These are phyloP conservation scores for Nitzschia sp. DNA, from an alignment of 108 stramenopile genomes.

Conservation along the genomic window DNA sequence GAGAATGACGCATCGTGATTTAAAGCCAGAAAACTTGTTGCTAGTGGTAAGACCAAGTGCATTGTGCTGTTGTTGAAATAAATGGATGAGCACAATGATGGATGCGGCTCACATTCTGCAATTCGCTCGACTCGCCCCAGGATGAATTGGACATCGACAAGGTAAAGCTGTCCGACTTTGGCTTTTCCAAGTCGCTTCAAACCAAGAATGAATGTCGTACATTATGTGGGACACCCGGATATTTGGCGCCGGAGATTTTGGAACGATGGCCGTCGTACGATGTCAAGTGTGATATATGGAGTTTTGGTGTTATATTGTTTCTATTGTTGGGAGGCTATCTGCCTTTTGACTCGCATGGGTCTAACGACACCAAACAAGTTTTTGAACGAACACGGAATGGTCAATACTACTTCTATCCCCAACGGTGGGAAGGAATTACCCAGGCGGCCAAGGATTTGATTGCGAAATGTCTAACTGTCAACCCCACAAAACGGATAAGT, in stretches of 20 bases:
- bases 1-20: slow-evolving; percentile 88
- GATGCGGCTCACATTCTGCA: no score
- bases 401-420: slow-evolving; percentile 36
- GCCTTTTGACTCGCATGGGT: slow-evolving; percentile 75
- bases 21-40: slow-evolving; percentile 88
- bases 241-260: slow-evolving; percentile 66
- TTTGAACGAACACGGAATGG: slow-evolving; percentile 36
- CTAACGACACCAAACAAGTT: slow-evolving; percentile 41
- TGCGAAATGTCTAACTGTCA: slow-evolving; percentile 46
- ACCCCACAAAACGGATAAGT: slow-evolving; percentile 52
- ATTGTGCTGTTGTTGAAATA: no score
- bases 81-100: no score
- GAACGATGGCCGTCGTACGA: slow-evolving; percentile 41
- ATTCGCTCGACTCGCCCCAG: slow-evolving; percentile 43
- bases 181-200: slow-evolving; percentile 76
- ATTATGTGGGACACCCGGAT: slow-evolving; percentile 70
- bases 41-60: slow-evolving; percentile 51
- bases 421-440: slow-evolving; percentile 30
- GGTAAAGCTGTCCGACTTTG: slow-evolving; percentile 94
- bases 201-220: slow-evolving; percentile 47
- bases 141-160: slow-evolving; percentile 59
- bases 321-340: slow-evolving; percentile 82
- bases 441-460: slow-evolving; percentile 72
- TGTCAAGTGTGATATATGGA: slow-evolving; percentile 81
- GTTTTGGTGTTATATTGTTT: slow-evolving; percentile 85